Evolutionary conservation across 164 flowering plant genomes (phyloP), one percentile per base, ranked within the genome.

Genomic region (Annona squamosa): DNA sequence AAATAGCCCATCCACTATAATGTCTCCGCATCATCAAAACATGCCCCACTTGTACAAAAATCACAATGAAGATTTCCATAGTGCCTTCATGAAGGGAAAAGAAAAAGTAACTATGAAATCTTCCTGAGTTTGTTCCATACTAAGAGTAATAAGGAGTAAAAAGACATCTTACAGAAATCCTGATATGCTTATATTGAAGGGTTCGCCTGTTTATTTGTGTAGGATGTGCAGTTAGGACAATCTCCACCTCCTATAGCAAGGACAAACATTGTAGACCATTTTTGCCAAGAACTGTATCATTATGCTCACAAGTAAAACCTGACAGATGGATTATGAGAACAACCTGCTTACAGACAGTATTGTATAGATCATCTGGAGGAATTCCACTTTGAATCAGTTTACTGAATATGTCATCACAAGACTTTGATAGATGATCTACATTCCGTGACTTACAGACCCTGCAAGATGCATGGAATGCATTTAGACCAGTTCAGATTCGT

Each of bases 141-240:
- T n/a, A 4, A 46, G 59, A 43, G 37, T 1, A 26, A 43, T 2
- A 43, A 56, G 13, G 26, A 17, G 67, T 48, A 2, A 10, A 3
- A 2, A 45, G 69, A 26, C 62, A 73, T 74, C 88, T 80, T 84
- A 94, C 98, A 71, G 97, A 91, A 75, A 94, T 87, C 81, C 94
- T 85, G 18, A 92, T 79, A 82, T 94, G 97, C 72, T 94, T 94
- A 79, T 92, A 92, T 79, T 94, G 97, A 65, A 90, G 79, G 42
- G 97, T 92, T 37, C 96, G 90, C 52, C 96, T 79, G 75, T 90
- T 91, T 65, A 92, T 90, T 84, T 94, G 97, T 3, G 97, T 94
- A 59, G 97, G 96, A 80, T 94, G 98, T 66, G 97, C 96, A 62
- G 97, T 91, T 74, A 92, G 91, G 76, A 92, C 96, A 80, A 92